Percentiles rank a stretch among this genome's conserved stretches.
These are phyloP conservation scores for Boletus rubropictus DNA, from an alignment of 768 basidiomycete species.

Conservation along the genomic window DNA sequence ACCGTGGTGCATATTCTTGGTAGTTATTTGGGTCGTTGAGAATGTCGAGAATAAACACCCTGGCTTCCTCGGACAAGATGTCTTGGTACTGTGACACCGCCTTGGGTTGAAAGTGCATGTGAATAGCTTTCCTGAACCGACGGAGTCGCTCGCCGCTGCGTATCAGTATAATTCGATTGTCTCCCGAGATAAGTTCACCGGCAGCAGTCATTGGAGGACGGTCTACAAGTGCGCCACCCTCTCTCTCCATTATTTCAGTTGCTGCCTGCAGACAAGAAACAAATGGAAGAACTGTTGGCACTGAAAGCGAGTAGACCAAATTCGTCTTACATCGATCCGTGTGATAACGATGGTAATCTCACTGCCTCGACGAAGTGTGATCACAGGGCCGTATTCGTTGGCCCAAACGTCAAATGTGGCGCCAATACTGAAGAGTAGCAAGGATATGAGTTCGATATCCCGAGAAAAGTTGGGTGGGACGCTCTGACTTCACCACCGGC, in stretches of 20 bases:
- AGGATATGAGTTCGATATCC: not conserved
- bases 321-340: conserved; percentile 13
- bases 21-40: conserved; percentile 27
- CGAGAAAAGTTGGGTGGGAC: not conserved
- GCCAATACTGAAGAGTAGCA: conserved; percentile 10
- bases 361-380: conserved; percentile 46
- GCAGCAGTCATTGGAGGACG: conserved; percentile 49
- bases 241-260: conserved; percentile 57
- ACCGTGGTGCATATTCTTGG: conserved; percentile 45
- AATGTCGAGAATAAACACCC: conserved; percentile 22
- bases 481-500: conserved; percentile 9
- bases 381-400: conserved; percentile 53
- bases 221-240: conserved; percentile 47
- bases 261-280: conserved; percentile 36
- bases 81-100: conserved; percentile 41
- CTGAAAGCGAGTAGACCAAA: not conserved
- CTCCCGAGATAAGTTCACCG: conserved; percentile 48
- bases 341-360: conserved; percentile 15
- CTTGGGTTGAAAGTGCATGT: conserved; percentile 49
- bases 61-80: conserved; percentile 35
- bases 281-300: not conserved
- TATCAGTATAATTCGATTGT: conserved; percentile 47
- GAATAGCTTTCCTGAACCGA: conserved; percentile 49
- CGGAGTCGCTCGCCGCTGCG: conserved; percentile 49
- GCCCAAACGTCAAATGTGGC: conserved; percentile 46